A percentile compares a stretch with the other conserved stretches of the same genome.
These are phyloP conservation scores for Lepidium africanum DNA, from an alignment of 345 rosid species.

Conservation along the genomic window DNA sequence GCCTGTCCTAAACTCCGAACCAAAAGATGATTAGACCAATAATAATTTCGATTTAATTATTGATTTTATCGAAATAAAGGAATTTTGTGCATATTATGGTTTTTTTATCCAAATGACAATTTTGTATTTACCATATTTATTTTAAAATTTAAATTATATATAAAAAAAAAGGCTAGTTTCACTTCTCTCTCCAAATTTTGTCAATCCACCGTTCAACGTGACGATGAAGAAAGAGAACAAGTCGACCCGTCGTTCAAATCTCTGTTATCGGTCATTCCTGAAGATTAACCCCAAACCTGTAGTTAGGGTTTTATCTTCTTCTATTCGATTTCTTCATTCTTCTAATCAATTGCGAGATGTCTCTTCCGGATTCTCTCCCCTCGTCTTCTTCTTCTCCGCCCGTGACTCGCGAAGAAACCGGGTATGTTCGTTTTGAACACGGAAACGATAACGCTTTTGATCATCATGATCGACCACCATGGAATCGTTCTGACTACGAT, in stretches of 20 bases:
- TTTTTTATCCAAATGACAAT: too few species aligned
- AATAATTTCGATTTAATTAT: background rate
- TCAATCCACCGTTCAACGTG: conserved; percentile 32
- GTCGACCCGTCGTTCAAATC: conserved; percentile 28
- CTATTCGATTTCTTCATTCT: background rate
- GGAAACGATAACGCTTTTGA: conserved; percentile 27
- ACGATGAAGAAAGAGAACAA: conserved; percentile 31
- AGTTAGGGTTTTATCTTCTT: conserved; percentile 24
- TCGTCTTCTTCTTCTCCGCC: conserved; percentile 31
- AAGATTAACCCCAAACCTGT: conserved; percentile 12
- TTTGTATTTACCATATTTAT: too few species aligned
- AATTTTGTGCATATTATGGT: too few species aligned
- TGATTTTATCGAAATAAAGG: background rate
- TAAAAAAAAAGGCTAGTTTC: conserved; percentile 4
- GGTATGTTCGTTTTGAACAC: conserved; percentile 28
- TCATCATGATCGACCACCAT: conserved; percentile 25
- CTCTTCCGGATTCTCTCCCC: conserved; percentile 39
- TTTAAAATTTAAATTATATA: background rate
- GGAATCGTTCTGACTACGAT: conserved; percentile 41
- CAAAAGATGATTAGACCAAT: background rate
- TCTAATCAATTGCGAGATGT: conserved; percentile 28
- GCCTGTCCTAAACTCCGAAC: conserved; percentile 8
- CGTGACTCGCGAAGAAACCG: conserved; percentile 42
- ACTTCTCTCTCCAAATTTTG: conserved; percentile 16
- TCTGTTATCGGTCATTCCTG: background rate